Base-by-base conservation (phyloP, 305 asterid species). In the Lippia alba region DNA sequence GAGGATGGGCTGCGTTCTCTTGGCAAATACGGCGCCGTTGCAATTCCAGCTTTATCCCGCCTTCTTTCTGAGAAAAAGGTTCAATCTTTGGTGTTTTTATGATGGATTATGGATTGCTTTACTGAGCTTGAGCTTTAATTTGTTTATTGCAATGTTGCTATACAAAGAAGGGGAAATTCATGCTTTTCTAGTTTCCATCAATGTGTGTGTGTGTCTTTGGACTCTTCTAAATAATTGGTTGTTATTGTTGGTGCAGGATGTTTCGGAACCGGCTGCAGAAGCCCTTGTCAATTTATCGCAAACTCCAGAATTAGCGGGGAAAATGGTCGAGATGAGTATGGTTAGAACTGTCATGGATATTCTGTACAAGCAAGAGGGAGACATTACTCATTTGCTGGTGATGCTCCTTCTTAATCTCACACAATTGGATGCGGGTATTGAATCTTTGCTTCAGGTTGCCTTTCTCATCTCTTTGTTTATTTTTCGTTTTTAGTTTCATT, bases 331-430 rank as follows among this genome's bases (percentile, higher is more conserved):
- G 67, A 76, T 82, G 83, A 82, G 80, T 63, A 73, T 90, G 76
- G 72, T 94, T 20, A 86, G 78, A 76, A 75, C 64, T 30, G 87
- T 75, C 41, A 87, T 90, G 96, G 94, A 90, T 75, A 79, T 75
- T 72, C 77, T 94, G 54, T 87, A 83, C 86, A 89, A 73, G 81
- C 74, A 82, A 69, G 92, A 78, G 64, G 84, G 91, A 66, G 91
- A 76, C 24, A 86, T 90, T 70, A 84, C 79, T 20, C 82, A 56
- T 19, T 74, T 92, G 72, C 86, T 94, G 74, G 84, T 89, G 74
- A 94, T 92, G 99, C 85, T 94, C 32, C 97, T 94, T 68, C 92
- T 92, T 76, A 94, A 94, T 82, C 89, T 94, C 74, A 92, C 99
- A 17, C 97, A 89, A 70, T 54, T 84, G 80, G 97, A 94, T 83